These are phyloP conservation scores for Tolypocladium cylindrosporum DNA, from an alignment of 2,329 filamentous ascomycete species.

Conservation along the genomic window DNA sequence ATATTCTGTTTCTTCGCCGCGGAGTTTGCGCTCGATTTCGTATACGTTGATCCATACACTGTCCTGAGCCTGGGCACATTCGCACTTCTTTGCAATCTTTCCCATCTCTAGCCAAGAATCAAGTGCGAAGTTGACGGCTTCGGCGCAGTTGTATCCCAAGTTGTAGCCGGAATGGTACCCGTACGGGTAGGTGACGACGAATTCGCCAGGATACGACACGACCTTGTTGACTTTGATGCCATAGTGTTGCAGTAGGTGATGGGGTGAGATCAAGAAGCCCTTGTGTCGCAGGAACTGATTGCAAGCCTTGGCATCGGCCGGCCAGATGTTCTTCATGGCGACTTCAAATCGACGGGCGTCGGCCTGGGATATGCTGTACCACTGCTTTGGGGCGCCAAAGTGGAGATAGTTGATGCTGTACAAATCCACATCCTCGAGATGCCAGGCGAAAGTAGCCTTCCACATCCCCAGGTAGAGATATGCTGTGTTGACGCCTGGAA, in stretches of 20 bases:
- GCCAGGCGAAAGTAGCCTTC: conserved; percentile 99
- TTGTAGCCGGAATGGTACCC: conserved; percentile 98
- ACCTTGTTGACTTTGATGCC: conserved; percentile 94
- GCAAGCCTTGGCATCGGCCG: conserved; percentile 87
- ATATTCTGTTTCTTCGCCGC: conserved; percentile 79
- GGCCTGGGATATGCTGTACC: conserved; percentile 97
- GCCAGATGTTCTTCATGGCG: conserved; percentile 94
- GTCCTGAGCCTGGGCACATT: conserved; percentile 89
- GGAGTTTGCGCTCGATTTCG: conserved; percentile 87
- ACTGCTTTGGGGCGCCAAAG: conserved; percentile 96
- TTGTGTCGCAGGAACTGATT: conserved; percentile 96
- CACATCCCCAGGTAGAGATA: conserved; percentile 99
- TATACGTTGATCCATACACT: conserved; percentile 97
- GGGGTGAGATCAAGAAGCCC: conserved; percentile 90
- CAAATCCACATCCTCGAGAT: conserved; percentile 94
- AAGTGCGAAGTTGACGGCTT: conserved; percentile 96
- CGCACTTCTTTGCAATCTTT: conserved; percentile 90
- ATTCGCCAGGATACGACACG: conserved; percentile 92
- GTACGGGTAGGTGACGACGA: conserved; percentile 96
- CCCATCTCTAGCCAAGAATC: conserved; percentile 94
- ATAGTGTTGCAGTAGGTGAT: conserved; percentile 75
- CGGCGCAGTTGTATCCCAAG: conserved; percentile 94
- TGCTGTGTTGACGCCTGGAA: conserved; percentile 94
- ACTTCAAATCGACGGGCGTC: conserved; percentile 88
- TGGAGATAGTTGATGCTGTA: conserved; percentile 99